phyloP scores from a whole-genome alignment of 805 yeast species.

The Yueomyces sinensis region DNA sequence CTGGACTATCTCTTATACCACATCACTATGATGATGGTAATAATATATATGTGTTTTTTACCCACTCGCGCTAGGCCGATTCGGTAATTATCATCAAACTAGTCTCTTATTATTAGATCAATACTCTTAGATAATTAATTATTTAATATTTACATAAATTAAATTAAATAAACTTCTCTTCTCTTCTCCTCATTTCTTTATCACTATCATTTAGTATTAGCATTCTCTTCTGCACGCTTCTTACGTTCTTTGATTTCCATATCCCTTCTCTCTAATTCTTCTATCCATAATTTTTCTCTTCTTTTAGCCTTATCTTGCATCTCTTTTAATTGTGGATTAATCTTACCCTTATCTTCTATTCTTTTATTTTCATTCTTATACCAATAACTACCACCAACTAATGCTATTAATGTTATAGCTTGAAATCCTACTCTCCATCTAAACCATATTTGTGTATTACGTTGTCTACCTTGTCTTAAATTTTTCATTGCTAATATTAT shows the following conservation, averaged over 20 bases:
- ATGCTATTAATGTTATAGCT: slow-evolving; percentile 68
- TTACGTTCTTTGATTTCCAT: slow-evolving; percentile 53
- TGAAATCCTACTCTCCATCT: slow-evolving; percentile 84
- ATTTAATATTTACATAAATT: too few species aligned
- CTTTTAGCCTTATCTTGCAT: slow-evolving; percentile 56
- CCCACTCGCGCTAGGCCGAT: too few species aligned
- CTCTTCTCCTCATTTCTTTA: too few species aligned
- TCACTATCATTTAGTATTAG: too few species aligned
- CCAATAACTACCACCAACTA: slow-evolving; percentile 66
- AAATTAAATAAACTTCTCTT: too few species aligned
- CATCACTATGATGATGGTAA: too few species aligned
- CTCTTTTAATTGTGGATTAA: neutral
- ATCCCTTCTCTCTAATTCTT: slow-evolving; percentile 81
- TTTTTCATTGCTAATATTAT: slow-evolving; percentile 68
- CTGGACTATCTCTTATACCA: too few species aligned
- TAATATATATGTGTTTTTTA: too few species aligned
- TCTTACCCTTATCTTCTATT: slow-evolving; percentile 38
- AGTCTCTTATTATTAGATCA: too few species aligned
- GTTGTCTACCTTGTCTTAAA: slow-evolving; percentile 55
- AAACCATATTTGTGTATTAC: slow-evolving; percentile 74
- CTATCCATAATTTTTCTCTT: slow-evolving; percentile 82
- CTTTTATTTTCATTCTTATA: slow-evolving; percentile 34
- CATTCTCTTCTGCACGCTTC: slow-evolving; percentile 49
- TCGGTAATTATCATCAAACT: too few species aligned
- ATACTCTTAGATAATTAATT: too few species aligned